phyloP scores from a whole-genome alignment of 2,329 filamentous ascomycete species.

The Colletotrichum siamense region DNA sequence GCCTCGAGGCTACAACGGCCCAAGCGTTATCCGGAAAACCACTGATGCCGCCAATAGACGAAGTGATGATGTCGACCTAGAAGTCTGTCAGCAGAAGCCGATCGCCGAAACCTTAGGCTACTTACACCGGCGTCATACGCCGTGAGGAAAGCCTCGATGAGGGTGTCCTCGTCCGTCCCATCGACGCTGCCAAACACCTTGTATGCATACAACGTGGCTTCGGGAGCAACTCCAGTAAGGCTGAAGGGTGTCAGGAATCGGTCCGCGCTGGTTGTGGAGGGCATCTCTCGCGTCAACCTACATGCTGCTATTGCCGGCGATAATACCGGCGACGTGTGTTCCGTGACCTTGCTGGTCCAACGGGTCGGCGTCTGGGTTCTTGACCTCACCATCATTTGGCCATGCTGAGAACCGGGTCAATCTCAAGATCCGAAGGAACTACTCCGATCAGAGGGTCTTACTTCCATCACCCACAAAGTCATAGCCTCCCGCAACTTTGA shows the following conservation, averaged over 20 bases:
- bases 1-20: slow-evolving; percentile 43
- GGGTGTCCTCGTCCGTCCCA: slow-evolving; percentile 19
- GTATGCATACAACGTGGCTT: slow-evolving; percentile 15
- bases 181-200: slow-evolving; percentile 13
- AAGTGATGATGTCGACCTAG: slow-evolving; percentile 29
- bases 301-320: slow-evolving; percentile 24
- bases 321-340: slow-evolving; percentile 39
- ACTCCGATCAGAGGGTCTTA: slow-evolving; percentile 10
- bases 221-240: slow-evolving; percentile 11
- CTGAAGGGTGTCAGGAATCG: not conserved
- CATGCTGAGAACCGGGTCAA: slow-evolving; percentile 15
- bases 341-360: slow-evolving; percentile 41
- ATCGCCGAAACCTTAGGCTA: not conserved
- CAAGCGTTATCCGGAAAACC: slow-evolving; percentile 28
- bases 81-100: not conserved
- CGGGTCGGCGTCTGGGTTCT: slow-evolving; percentile 38
- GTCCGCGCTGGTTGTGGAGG: not conserved
- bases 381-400: slow-evolving; percentile 21
- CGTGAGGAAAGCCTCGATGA: slow-evolving; percentile 16
- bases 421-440: not conserved
- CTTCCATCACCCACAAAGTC: slow-evolving; percentile 16
- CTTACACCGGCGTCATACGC: slow-evolving; percentile 18
- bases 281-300: not conserved
- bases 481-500: slow-evolving; percentile 15
- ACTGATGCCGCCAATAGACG: slow-evolving; percentile 24